Evolutionary conservation across 1,284 basidiomycete species (phyloP), one percentile per base, ranked within the genome.

Genomic region (Stereum hirsutum): DNA sequence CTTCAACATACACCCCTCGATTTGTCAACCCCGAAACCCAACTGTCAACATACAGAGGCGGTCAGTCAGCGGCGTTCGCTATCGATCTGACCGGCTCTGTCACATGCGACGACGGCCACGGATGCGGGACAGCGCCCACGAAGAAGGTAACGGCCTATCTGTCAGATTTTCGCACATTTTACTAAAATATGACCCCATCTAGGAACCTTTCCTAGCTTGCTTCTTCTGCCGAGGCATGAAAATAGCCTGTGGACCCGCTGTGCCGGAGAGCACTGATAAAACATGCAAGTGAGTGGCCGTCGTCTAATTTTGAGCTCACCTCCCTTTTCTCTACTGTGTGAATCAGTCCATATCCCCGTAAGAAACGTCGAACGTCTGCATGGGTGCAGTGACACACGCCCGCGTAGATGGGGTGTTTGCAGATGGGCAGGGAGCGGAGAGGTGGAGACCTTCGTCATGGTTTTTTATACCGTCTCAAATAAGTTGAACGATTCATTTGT

Each of bases 201-300:
- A n/a, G n/a, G 61, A 62, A 40, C 61, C 66, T 11, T 65, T 62
- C 30, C 55, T 70, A 23, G 66, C 67, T 6, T 70, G 68, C 49
- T 63, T 60, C 46, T 69, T 69, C 53, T 70, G 68, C 48, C 53
- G 68, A 26, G 66, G 65, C 43, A 60, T 67, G 41, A 70, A 70
- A 60, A 69, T 70, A 42, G 68, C 68, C 12, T 70, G 68, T 50
- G 62, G 65, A 23, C 62, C 63, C 23, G 65, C 65, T 28, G 52
- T 58, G 23, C 59, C 60, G 33, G 63, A 54, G 20, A 58, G 55
- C 30, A 49, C 49, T 42, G 62, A 65, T 48, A 57, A 57, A 32
- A 63, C 60, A 2, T 69, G 67, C 67, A 65, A 64, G 67, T 69
- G 52, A 54, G 65, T 62, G 28, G 11, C 8, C 10, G 8, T 8